Evolutionary conservation across 2,329 filamentous ascomycete genomes (phyloP).

Genomic region (Stenocarpella maydis): DNA sequence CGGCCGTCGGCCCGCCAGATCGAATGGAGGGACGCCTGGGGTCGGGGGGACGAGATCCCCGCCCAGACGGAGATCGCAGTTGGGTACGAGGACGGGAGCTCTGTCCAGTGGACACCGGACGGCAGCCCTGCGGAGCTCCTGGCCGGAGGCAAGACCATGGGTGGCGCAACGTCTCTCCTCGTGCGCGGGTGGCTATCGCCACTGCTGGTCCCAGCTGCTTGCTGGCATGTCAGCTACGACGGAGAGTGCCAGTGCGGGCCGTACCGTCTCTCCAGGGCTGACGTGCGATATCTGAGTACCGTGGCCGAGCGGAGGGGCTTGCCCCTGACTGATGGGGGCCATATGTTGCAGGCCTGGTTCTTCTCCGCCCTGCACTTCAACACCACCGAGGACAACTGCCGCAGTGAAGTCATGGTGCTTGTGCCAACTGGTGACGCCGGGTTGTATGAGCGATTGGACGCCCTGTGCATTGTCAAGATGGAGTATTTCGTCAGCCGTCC

Average conservation of each 20-base stretch:
- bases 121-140: not conserved
- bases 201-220: conserved; percentile 17
- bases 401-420: conserved; percentile 14
- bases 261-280: conserved; percentile 11
- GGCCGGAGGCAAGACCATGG: not conserved
- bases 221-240: conserved; percentile 21
- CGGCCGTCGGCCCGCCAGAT: conserved; percentile 6
- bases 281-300: conserved; percentile 19
- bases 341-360: conserved; percentile 21
- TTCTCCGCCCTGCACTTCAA: conserved; percentile 21
- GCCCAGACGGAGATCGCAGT: conserved; percentile 17
- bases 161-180: not conserved
- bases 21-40: conserved; percentile 25
- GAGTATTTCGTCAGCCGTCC: conserved; percentile 23
- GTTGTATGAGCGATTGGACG: conserved; percentile 13
- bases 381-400: conserved; percentile 10
- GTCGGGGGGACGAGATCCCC: conserved; percentile 1
- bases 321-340: conserved; percentile 4
- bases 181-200: conserved; percentile 4
- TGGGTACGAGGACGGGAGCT: not conserved
- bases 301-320: conserved; percentile 15
- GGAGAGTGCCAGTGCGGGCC: conserved; percentile 24
- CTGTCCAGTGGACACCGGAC: not conserved
- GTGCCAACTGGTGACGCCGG: not conserved
- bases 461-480: conserved; percentile 15